Percentiles rank a stretch among this genome's conserved stretches.
Evolutionary conservation across 108 stramenopile genomes (phyloP).

Genomic region (Chaetoceros tenuissimus): DNA sequence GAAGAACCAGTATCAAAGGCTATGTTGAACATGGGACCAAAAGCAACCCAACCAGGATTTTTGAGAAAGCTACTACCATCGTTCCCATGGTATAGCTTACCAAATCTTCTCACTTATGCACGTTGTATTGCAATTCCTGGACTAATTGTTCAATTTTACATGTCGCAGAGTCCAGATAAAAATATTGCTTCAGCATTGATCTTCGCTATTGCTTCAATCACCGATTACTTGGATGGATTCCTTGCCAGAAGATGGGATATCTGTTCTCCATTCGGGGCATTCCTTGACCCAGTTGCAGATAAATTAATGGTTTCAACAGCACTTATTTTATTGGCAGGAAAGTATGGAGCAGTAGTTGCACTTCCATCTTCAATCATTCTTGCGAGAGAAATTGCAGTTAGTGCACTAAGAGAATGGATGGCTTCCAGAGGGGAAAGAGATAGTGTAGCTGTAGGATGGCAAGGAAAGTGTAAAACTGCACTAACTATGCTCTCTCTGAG

Average conservation of each 20-base stretch:
- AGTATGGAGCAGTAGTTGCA: slow-evolving; percentile 57
- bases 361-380: slow-evolving; percentile 80
- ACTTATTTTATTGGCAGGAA: slow-evolving; percentile 71
- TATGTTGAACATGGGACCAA: slow-evolving; percentile 39
- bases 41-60: slow-evolving; percentile 48
- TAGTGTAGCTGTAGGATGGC: slow-evolving; percentile 78
- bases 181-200: slow-evolving; percentile 27
- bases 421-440: slow-evolving; percentile 69
- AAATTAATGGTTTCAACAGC: slow-evolving; percentile 93
- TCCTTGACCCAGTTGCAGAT: slow-evolving; percentile 96
- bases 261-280: slow-evolving; percentile 82
- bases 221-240: slow-evolving; percentile 92
- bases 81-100: slow-evolving; percentile 63
- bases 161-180: slow-evolving; percentile 6
- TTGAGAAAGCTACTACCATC: slow-evolving; percentile 47
- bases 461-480: slow-evolving; percentile 85
- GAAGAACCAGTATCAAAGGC: too few relatives aligned
- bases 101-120: slow-evolving; percentile 62
- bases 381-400: slow-evolving; percentile 83
- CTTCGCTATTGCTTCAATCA: slow-evolving; percentile 65
- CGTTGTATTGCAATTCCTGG: slow-evolving; percentile 69
- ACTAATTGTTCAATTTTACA: slow-evolving; percentile 40
- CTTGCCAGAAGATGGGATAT: slow-evolving; percentile 80
- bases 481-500: slow-evolving; percentile 71
- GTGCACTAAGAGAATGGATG: slow-evolving; percentile 95